phyloP scores from a whole-genome alignment of 306 rosid genomes.

The Oemleria cerasiformis region DNA sequence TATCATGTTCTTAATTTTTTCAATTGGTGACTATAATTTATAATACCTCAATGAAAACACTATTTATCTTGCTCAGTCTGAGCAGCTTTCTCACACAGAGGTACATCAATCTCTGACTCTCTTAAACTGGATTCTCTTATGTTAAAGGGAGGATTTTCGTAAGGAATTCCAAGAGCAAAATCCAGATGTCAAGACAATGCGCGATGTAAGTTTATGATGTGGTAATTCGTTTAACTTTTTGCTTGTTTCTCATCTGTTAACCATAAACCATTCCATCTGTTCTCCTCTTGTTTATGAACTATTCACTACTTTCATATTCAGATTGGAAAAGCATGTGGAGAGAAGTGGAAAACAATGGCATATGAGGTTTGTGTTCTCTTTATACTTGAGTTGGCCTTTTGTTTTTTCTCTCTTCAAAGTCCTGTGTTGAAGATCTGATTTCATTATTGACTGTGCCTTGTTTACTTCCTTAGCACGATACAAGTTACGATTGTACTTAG shows the following conservation, averaged over 20 bases:
- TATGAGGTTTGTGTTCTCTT: conserved; percentile 62
- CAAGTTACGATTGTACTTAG: neutral
- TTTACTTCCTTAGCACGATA: neutral
- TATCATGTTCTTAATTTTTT: neutral
- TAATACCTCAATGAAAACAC: neutral
- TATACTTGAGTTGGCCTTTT: conserved; percentile 17
- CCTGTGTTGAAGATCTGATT: neutral
- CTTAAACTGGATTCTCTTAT: conserved; percentile 32
- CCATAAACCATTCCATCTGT: conserved; percentile 1
- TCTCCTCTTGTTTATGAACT: neutral
- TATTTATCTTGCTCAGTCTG: conserved; percentile 10
- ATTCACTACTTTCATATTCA: conserved; percentile 35
- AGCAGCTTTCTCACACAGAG: conserved; percentile 21
- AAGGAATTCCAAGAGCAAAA: conserved; percentile 79
- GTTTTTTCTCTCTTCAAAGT: neutral
- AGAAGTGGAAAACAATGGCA: conserved; percentile 93
- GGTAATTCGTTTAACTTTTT: neutral
- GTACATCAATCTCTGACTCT: conserved; percentile 7
- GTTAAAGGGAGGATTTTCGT: conserved; percentile 86
- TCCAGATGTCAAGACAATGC: conserved; percentile 86
- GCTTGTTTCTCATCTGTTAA: conserved; percentile 5
- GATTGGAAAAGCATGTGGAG: conserved; percentile 97
- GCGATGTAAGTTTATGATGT: conserved; percentile 54
- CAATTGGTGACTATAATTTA: neutral
- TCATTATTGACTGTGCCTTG: neutral